Percentiles rank a stretch among this genome's conserved stretches.
These are phyloP conservation scores for Brassica carinata DNA, from an alignment of 345 rosid genomes.

Conservation along the genomic window DNA sequence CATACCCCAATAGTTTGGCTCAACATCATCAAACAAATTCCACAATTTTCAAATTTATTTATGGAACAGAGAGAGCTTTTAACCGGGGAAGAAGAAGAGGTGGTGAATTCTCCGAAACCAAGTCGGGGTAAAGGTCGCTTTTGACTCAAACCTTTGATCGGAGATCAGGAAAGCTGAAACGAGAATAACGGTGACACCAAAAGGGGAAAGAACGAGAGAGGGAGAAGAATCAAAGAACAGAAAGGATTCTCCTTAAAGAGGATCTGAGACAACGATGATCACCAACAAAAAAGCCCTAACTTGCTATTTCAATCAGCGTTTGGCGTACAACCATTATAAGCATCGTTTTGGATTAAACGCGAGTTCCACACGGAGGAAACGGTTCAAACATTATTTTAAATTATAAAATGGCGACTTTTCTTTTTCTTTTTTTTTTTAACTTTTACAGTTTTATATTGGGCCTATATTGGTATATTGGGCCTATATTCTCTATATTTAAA, in stretches of 20 bases:
- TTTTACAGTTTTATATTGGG: too few species aligned
- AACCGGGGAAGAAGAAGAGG: neutral
- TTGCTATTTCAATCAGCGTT: conserved; percentile 28
- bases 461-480: too few species aligned
- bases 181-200: conserved; percentile 7
- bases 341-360: conserved; percentile 43
- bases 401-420: neutral
- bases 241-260: neutral
- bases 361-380: conserved; percentile 62
- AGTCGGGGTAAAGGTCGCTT: neutral
- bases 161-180: conserved; percentile 17
- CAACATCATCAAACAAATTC: conserved; percentile 4
- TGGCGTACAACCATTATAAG: neutral
- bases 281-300: conserved; percentile 19
- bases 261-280: conserved; percentile 27
- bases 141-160: conserved; percentile 31
- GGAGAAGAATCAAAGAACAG: conserved; percentile 14
- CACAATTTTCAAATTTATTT: neutral
- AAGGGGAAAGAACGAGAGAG: neutral
- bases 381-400: conserved; percentile 39
- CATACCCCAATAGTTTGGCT: conserved; percentile 32
- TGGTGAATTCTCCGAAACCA: neutral
- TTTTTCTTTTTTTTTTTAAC: neutral
- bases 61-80: neutral
- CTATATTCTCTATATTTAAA: too few species aligned